Base-by-base conservation (phyloP, 495 filamentous ascomycete genomes). In the Lasiosphaeria ovina region DNA sequence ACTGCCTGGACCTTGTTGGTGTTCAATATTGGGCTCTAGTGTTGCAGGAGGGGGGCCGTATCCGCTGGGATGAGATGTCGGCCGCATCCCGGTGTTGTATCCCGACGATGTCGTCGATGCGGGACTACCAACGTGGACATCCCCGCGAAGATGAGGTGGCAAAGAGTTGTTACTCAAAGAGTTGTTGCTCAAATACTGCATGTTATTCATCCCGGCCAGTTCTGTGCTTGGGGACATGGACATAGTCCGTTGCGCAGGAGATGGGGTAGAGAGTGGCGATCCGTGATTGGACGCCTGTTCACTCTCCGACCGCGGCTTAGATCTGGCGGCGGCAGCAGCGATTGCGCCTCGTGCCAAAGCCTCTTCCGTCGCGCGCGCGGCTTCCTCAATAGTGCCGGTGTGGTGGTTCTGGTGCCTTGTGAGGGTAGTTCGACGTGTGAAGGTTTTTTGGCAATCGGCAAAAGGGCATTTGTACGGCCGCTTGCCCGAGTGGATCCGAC, bases 381-480 rank as follows among this genome's bases (percentile, higher is more conserved):
- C 89, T 70, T 98, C 94, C 69, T 97, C 94, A 17, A 98, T 87
- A 0, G 93, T 98, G 6, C 93, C 94, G 35, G 90, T 94, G 68
- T 98, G 94, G 58, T 95, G 90, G 60, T 96, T 96, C 75, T 97
- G 92, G 71, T 98, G 94, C 35, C 94, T 86, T 7, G 95, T 98
- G 61, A 98, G 76, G 0, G 94, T 98, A 3, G 94, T 98, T 42
- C 93, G 86, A 38, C 94, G 87, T 3, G 94, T 98, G 71, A 98
- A 98, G 0, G 95, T 98, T 82, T 98, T 98, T 71, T 97, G 92
- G 74, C 94, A 98, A 68, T 98, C 92, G 12, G 91, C 92, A 67
- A 93, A 98, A 1, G 93, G 93, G 73, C 94, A 98, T 70, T 97
- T 96, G 78, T 98, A 98, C 3, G 94, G 94, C 42, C 94, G 85